Evolutionary conservation across 148 eudicot genomes (phyloP).

Genomic region (Tetragonia tetragonoides): DNA sequence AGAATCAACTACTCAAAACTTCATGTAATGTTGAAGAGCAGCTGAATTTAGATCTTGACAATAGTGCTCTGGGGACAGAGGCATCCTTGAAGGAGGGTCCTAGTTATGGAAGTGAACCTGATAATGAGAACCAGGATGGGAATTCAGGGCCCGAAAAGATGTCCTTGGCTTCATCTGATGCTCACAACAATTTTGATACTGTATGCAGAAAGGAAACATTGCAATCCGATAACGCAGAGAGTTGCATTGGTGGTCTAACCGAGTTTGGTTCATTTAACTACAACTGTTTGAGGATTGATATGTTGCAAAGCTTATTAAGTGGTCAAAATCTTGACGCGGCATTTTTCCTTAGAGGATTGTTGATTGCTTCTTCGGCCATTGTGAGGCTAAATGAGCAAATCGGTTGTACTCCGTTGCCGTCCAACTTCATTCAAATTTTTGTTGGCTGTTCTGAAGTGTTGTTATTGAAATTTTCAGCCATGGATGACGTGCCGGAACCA

Average conservation of each 20-base stretch:
- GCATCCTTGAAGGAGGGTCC: slow-evolving; percentile 22
- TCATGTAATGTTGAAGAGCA: slow-evolving; percentile 22
- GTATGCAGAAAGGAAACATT: slow-evolving; percentile 29
- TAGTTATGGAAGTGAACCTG: slow-evolving; percentile 19
- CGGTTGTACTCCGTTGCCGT: slow-evolving; percentile 41
- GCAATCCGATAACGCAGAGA: slow-evolving; percentile 23
- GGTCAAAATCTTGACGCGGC: slow-evolving; percentile 75
- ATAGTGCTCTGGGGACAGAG: slow-evolving; percentile 16
- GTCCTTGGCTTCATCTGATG: slow-evolving; percentile 22
- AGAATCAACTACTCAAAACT: slow-evolving; percentile 22
- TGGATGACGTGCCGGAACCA: slow-evolving; percentile 35
- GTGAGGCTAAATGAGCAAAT: slow-evolving; percentile 56
- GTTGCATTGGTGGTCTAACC: slow-evolving; percentile 27
- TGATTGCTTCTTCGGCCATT: slow-evolving; percentile 67
- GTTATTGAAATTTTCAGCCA: slow-evolving; percentile 49
- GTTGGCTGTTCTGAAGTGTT: slow-evolving; percentile 54
- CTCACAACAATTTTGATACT: slow-evolving; percentile 18
- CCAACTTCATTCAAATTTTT: slow-evolving; percentile 42
- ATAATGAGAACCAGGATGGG: slow-evolving; percentile 19
- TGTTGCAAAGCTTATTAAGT: slow-evolving; percentile 49
- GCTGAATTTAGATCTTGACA: slow-evolving; percentile 20
- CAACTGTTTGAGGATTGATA: slow-evolving; percentile 31
- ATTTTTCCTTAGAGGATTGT: slow-evolving; percentile 60
- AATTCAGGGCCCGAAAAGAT: slow-evolving; percentile 22
- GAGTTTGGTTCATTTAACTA: slow-evolving; percentile 39